Evolutionary conservation across 2,329 filamentous ascomycete species (phyloP).

Genomic region (Talaromyces piceae): DNA sequence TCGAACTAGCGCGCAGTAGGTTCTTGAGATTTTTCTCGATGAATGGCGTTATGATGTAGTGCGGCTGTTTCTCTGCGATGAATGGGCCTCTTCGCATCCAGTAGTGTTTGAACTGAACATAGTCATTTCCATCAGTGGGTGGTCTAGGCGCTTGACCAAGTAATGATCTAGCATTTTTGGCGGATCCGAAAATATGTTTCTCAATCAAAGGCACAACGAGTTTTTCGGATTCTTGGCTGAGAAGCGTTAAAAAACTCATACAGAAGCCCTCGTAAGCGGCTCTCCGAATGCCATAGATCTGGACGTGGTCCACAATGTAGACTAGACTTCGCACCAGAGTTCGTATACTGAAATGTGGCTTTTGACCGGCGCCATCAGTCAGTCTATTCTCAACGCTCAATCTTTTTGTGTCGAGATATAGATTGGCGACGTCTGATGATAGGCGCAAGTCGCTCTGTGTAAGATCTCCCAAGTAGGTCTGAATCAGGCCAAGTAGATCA

Average conservation of each 20-base stretch:
- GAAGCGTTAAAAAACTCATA: conserved; percentile 92
- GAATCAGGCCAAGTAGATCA: conserved; percentile 80
- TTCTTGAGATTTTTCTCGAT: conserved; percentile 94
- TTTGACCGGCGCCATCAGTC: conserved; percentile 91
- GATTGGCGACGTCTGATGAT: conserved; percentile 69
- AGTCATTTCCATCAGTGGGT: conserved; percentile 66
- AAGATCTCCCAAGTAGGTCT: conserved; percentile 71
- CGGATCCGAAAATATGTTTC: conserved; percentile 66
- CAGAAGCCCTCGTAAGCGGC: conserved; percentile 92
- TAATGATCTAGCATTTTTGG: conserved; percentile 62
- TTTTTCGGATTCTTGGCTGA: conserved; percentile 74
- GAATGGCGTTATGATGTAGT: conserved; percentile 96
- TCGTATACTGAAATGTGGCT: conserved; percentile 92
- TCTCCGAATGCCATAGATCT: conserved; percentile 75
- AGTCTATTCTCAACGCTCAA: conserved; percentile 74
- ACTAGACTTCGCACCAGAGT: conserved; percentile 84
- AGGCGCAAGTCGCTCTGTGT: conserved; percentile 65
- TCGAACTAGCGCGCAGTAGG: conserved; percentile 86
- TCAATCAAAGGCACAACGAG: conserved; percentile 72
- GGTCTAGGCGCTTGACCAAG: conserved; percentile 70
- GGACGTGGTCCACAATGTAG: conserved; percentile 78
- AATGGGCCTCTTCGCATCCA: conserved; percentile 76
- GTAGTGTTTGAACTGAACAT: conserved; percentile 82
- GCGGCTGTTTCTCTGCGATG: conserved; percentile 60
- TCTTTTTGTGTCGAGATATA: conserved; percentile 82